Base-by-base conservation (phyloP, 1,284 basidiomycete species). In the Porogramme epimiltina region DNA sequence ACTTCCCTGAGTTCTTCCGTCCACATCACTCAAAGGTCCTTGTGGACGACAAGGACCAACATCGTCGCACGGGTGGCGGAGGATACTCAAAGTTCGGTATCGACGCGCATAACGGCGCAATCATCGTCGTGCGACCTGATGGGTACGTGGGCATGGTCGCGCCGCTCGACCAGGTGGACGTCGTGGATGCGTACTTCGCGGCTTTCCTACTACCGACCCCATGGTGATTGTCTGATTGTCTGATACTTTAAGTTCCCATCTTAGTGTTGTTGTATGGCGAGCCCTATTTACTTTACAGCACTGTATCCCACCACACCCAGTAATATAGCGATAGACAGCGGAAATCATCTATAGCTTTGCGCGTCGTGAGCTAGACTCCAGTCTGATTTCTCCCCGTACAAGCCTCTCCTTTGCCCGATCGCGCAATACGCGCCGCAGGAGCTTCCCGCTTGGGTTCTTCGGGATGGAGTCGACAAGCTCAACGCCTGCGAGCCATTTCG, bases 81-180 rank as follows among this genome's bases (percentile, higher is more conserved):
- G 70, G 67, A 3, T 80, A 82, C 55, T 64, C 70, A 33, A 72
- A 64, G 54, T 82, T 77, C 56, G 88, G 87, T 0, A 74, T 89
- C 34, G 70, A 73, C 36, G 6, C 62, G 71, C n/a, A 65, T 69
- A 28, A 18, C 2, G 88, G 88, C 19, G 84, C 78, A 5, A 68
- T 89, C 18, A 80, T 88, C 18, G 72, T 87, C 20, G 80, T 89
- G n/a, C 76, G 89, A 22, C 89, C 89, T 2, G 89, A 91, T 60
- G 88, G 87, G 8, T 90, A 89, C 55, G 79, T 91, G 16, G 50
- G 84, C 2, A 72, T 73, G 49, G 71, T 87, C 18, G 73, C 73
- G 1, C 76, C 84, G 0, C 66, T 87, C 45, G 72, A 81, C 38
- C 66, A 72, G 6, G 56, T 71, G 28, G 61, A 68, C 3, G 71